phyloP scores from a whole-genome alignment of 176 grass and related monocot genomes.

The Triticum dicoccoides region DNA sequence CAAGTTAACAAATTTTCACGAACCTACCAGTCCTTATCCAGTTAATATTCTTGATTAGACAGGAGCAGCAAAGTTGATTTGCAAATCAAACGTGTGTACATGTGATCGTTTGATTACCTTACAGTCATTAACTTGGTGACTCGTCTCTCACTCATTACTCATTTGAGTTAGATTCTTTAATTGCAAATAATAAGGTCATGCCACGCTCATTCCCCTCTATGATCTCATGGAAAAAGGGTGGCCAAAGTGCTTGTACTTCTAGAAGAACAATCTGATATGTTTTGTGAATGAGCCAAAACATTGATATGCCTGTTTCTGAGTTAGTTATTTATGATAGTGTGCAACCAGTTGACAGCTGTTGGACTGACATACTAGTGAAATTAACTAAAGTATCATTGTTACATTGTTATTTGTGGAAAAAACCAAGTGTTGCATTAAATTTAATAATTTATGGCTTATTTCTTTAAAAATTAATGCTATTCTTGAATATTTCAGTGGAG shows the following conservation, averaged over 20 bases:
- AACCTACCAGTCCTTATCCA: background rate
- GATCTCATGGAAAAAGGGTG: background rate
- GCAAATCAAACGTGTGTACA: background rate
- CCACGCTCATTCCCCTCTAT: background rate
- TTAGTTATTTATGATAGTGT: background rate
- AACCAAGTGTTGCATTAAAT: background rate
- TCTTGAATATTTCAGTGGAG: background rate
- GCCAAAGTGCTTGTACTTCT: background rate
- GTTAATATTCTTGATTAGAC: background rate
- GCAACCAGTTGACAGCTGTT: background rate
- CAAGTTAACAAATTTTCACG: background rate
- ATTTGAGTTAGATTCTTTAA: background rate
- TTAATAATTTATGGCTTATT: background rate
- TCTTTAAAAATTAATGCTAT: background rate
- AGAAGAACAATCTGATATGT: background rate
- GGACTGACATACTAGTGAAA: background rate
- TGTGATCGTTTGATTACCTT: background rate
- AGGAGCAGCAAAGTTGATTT: background rate
- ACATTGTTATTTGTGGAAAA: background rate
- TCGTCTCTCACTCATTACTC: background rate
- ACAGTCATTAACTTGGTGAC: background rate
- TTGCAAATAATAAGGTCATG: background rate
- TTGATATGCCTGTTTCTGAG: background rate
- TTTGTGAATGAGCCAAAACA: background rate
- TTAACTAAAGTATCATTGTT: background rate